Evolutionary conservation across 331 rosid species (phyloP).

Genomic region (Phaseolus coccineus): DNA sequence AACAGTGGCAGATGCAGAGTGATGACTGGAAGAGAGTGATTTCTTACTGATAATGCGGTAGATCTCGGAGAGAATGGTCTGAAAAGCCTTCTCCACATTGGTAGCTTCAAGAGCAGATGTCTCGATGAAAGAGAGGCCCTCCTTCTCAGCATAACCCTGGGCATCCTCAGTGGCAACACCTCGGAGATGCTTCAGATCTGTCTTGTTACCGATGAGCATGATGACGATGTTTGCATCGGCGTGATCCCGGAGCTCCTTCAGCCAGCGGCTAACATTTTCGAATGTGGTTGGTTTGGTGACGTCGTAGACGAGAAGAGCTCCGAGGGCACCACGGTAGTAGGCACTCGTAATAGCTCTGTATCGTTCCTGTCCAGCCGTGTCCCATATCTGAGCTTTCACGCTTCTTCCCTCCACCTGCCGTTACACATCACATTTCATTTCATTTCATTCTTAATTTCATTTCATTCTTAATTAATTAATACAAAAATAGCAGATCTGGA

Average conservation of each 20-base stretch:
- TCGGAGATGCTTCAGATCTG: conserved; percentile 87
- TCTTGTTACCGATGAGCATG: conserved; percentile 91
- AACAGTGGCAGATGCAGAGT: conserved; percentile 56
- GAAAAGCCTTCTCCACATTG: conserved; percentile 90
- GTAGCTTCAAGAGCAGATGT: conserved; percentile 90
- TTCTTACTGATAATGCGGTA: conserved; percentile 91
- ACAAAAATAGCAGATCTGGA: no score
- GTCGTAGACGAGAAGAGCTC: conserved; percentile 88
- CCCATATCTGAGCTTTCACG: conserved; percentile 96
- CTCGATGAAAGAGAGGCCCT: conserved; percentile 89
- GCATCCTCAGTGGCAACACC: conserved; percentile 93
- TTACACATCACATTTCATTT: not conserved
- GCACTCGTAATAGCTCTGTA: conserved; percentile 94
- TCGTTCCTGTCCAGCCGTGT: conserved; percentile 95
- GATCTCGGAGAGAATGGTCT: conserved; percentile 77
- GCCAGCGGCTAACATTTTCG: conserved; percentile 85
- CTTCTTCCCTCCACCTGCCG: conserved; percentile 89
- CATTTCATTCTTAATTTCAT: not conserved
- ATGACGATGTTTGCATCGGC: conserved; percentile 89
- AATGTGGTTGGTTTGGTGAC: conserved; percentile 84
- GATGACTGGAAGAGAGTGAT: conserved; percentile 62
- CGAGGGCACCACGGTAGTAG: conserved; percentile 92
- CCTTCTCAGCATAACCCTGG: conserved; percentile 82
- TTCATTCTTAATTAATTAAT: not conserved
- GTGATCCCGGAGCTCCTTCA: conserved; percentile 93